Base-by-base conservation (phyloP, 164 flowering plant genomes). In the Macadamia integrifolia region DNA sequence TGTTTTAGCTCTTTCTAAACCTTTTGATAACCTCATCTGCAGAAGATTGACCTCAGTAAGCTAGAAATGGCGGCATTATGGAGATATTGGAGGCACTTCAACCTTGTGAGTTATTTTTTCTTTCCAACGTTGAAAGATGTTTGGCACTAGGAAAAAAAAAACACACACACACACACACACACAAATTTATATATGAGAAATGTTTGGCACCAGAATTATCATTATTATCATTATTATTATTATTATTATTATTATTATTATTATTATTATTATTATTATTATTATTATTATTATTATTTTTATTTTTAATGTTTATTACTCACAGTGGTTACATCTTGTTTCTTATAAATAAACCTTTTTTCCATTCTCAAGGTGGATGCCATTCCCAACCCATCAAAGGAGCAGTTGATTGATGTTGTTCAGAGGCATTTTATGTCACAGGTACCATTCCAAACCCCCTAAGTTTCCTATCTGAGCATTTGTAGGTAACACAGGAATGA, bases 81-180 rank as follows among this genome's bases (percentile, higher is more conserved):
- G 96, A 91, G 91, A 88, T 93, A 93, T 83, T 82, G 82, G 87
- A 90, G 86, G 59, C 97, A 93, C 77, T 93, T 89, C 75, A 91
- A 93, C 74, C 96, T 93, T 73, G 98, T 93, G 73, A 83, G 96
- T 82, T 60, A 13, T n/a, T 2, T 28, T 1, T 12, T 58, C 1
- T 6, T 35, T 40, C 10, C 11, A 10, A 15, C 35, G 42, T 68
- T 9, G 30, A 29, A 48, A 48, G 17, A 3, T 5, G 49, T 9
- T 18, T 57, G 35, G 13, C n/a, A 65, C 23, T 0, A 23, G 23
- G 23, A 23, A 23, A 23, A 23, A 23, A 23, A 23, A 23, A 23
- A 23, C 23, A 23, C n/a, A n/a, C n/a, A n/a, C n/a, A n/a, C n/a
- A n/a, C n/a, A n/a, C n/a, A n/a, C n/a, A n/a, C n/a, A n/a, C n/a